Base-by-base conservation (phyloP, 306 rosid species). In the Quercus parvula region DNA sequence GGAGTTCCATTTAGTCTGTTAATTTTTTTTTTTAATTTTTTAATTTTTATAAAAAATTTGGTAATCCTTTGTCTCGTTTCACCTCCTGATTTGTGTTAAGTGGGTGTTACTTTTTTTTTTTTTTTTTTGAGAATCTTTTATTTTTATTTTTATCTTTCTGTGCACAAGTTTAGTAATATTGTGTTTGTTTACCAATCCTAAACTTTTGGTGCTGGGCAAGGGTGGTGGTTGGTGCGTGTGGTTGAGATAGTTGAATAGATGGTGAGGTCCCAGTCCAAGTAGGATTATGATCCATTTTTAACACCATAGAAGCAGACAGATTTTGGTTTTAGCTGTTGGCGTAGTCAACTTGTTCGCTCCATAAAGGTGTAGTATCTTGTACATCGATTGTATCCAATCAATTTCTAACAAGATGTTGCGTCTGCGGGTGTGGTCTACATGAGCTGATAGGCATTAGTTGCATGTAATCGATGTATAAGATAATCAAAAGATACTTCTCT, bases 181-280 rank as follows among this genome's bases (percentile, higher is more conserved):
- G 64, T 58, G 28, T 4, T 58, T 17, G 82, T 74, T 66, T 73
- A 35, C 41, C 20, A 56, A 63, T 55, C 54, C 57, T 27, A 55
- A 17, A 71, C 63, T 79, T 55, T 77, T 78, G 79, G 72, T 56
- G 76, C 78, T 56, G 56, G 41, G 41, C 41, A 35, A 35, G 41
- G 41, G 41, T 35, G 41, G 41, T 35, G 41, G 41, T 33, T 33
- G 38, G 41, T 35, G 35, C 35, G 35, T 31, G 31, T 57, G 71
- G 67, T 56, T 66, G 52, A 57, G n/a, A 33, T 57, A 56, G 30
- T 61, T 66, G 46, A 18, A 59, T 62, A 18, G 67, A 70, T 22
- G 62, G 73, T 30, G 54, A 38, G 67, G 41, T 74, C 51, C 75
- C n/a, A 41, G 63, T 70, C 55, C 20, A 70, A 68, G 35, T 33